Evolutionary conservation across 2,329 filamentous ascomycete species (phyloP), one percentile per base, ranked within the genome.

Genomic region (Monosporascus ibericus): DNA sequence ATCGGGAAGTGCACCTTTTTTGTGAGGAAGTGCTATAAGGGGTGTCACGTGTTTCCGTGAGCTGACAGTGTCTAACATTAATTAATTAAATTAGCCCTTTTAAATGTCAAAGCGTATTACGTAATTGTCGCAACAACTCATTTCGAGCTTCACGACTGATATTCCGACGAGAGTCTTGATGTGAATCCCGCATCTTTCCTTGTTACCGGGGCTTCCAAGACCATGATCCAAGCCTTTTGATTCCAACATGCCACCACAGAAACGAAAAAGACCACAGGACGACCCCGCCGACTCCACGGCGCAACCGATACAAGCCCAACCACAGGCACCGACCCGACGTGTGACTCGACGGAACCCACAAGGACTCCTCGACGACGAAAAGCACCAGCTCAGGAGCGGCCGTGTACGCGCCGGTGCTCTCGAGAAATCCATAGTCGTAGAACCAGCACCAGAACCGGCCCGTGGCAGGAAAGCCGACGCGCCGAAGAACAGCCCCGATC

Each of bases 221-320:
- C 2, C 2, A 34, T 34, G 30, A 34, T 34, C 5, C 30, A 14
- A 34, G 30, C 11, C 11, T 5, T 34, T 34, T 11, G 30, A 47
- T 49, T 30, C 22, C 24, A 52, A 2, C 18, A 68, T 68, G 66
- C 58, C 64, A 50, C 60, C 62, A 4, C 60, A 59, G 46, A 68
- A 68, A 59, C 65, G 66, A 51, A 68, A 68, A 53, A 58, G 55
- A 42, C 57, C 57, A 5, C 64, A 66, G 34, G 65, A 64, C 39
- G 54, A 52, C 30, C 50, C 52, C n/a, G 44, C 49, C 27, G 56
- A 60, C 30, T 36, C 40, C 14, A n/a, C 30, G n/a, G 24, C 20
- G 6, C 38, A 48, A 20, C 40, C n/a, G 39, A 3, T 9, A 42
- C 39, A 18, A 14, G 5, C 39, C 11, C 18, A 42, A 42, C 34